These are phyloP conservation scores for Salix dunnii DNA, from an alignment of 345 rosid genomes.

Conservation along the genomic window DNA sequence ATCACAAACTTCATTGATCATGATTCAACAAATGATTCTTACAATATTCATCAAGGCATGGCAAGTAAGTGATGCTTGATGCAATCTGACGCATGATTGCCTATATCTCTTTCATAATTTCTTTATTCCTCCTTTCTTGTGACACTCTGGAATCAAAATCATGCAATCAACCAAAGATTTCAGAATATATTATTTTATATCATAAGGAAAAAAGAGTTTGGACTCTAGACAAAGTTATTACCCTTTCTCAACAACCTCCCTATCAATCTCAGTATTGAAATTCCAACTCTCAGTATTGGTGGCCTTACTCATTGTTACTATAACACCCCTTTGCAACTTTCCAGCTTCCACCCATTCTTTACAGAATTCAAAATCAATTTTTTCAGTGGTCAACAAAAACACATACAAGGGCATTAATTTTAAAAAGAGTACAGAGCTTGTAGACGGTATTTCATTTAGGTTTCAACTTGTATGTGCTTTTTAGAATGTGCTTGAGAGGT, in stretches of 20 bases:
- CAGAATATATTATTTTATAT: too few species aligned
- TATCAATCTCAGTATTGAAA: conserved; percentile 79
- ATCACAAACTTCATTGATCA: neutral
- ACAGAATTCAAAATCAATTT: conserved; percentile 9
- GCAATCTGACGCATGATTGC: conserved; percentile 95
- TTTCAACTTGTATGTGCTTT: too few species aligned
- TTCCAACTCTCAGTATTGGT: conserved; percentile 85
- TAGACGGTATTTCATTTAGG: neutral
- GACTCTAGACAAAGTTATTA: conserved; percentile 10
- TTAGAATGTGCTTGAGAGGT: too few species aligned
- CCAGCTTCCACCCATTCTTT: conserved; percentile 93
- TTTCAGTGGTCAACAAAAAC: conserved; percentile 5
- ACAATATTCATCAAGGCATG: conserved; percentile 96
- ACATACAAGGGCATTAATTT: neutral
- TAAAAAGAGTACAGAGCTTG: neutral
- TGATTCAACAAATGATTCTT: conserved; percentile 17
- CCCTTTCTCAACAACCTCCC: conserved; percentile 84
- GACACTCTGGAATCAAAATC: conserved; percentile 48
- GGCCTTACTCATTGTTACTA: conserved; percentile 84
- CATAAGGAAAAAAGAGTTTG: neutral
- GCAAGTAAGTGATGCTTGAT: conserved; percentile 88
- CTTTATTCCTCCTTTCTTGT: conserved; percentile 91
- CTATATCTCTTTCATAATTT: conserved; percentile 93
- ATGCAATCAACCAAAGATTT: conserved; percentile 1
- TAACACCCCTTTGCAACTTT: conserved; percentile 75